Base-by-base conservation (phyloP, 1,284 basidiomycete species). In the Dichomitus squalens region DNA sequence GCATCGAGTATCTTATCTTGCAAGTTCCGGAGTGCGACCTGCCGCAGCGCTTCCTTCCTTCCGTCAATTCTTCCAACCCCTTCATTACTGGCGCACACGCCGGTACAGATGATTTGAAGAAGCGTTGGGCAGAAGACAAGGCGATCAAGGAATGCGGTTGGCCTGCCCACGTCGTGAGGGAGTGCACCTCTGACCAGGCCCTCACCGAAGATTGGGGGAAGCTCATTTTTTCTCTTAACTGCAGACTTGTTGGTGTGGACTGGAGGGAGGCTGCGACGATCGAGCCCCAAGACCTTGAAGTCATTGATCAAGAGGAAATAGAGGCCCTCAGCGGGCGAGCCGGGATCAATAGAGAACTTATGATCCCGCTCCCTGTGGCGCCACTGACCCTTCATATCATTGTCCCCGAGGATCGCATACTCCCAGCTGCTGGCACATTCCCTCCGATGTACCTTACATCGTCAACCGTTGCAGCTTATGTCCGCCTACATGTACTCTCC, bases 61-160 rank as follows among this genome's bases (percentile, higher is more conserved):
- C 78, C 58, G 79, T 72, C 21, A 88, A 86, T 60, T 87, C 88
- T 2, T 91, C 89, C 1, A 82, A 86, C 66, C 76, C 86, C 1
- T 91, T 90, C 66, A 76, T 89, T 49, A 87, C 79, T 33, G 83
- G 80, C 23, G 77, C 76, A 21, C 85, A 90, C 69, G 76, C 83
- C 25, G 86, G 87, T 1, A 72, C 73, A 16, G 82, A 84, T 33
- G 84, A 88, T 57, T 72, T 97, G 18, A 88, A 87, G 60, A 81
- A 77, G 53, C 82, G 90, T 14, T 98, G 96, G 96, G 75, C 90
- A 2, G 84, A 89, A 60, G 93, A 97, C 53, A 86, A 88, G 66
- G 85, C 93, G 2, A 80, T 89, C 54, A 94, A 93, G 68, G 84
- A 91, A 68, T 92, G 89, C 40, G 95, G 95, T 2, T 95, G 89